phyloP scores from a whole-genome alignment of 2,329 filamentous ascomycete genomes.

The Cladosporium sp. region DNA sequence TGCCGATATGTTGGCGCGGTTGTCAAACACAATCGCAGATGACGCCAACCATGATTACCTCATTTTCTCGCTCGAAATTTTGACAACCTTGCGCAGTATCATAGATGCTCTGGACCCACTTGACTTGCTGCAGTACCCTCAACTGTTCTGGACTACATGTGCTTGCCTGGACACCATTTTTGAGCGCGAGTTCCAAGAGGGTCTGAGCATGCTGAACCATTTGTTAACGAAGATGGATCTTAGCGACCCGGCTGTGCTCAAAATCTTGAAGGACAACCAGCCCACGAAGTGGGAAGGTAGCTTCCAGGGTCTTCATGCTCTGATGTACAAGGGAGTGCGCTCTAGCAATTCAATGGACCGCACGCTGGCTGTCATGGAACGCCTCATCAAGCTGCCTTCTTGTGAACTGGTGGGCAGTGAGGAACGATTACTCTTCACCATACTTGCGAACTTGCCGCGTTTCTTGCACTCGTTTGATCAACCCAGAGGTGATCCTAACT shows the following conservation, averaged over 20 bases:
- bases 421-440: slow-evolving; percentile 73
- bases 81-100: slow-evolving; percentile 88
- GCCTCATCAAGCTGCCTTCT: slow-evolving; percentile 71
- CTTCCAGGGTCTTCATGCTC: slow-evolving; percentile 79
- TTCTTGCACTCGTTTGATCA: slow-evolving; percentile 77
- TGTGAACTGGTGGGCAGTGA: slow-evolving; percentile 78
- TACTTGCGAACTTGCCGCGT: slow-evolving; percentile 87
- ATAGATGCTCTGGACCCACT: slow-evolving; percentile 77
- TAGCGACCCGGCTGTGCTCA: slow-evolving; percentile 61
- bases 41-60: slow-evolving; percentile 84
- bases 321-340: slow-evolving; percentile 87
- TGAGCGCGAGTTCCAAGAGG: slow-evolving; percentile 89
- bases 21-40: slow-evolving; percentile 96
- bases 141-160: slow-evolving; percentile 96
- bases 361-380: slow-evolving; percentile 72
- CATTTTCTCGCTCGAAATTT: slow-evolving; percentile 95
- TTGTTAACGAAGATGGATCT: slow-evolving; percentile 82
- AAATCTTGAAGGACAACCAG: slow-evolving; percentile 68
- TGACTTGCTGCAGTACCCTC: slow-evolving; percentile 82
- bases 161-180: slow-evolving; percentile 96
- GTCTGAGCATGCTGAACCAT: slow-evolving; percentile 83
- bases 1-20: slow-evolving; percentile 87
- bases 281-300: slow-evolving; percentile 82
- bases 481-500: slow-evolving; percentile 50
- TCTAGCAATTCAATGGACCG: slow-evolving; percentile 77